Percentiles rank a stretch among this genome's conserved stretches.
Conservation (phyloP, 2,329 filamentous ascomycete genomes). For the Sclerotinia spermophila region DNA sequence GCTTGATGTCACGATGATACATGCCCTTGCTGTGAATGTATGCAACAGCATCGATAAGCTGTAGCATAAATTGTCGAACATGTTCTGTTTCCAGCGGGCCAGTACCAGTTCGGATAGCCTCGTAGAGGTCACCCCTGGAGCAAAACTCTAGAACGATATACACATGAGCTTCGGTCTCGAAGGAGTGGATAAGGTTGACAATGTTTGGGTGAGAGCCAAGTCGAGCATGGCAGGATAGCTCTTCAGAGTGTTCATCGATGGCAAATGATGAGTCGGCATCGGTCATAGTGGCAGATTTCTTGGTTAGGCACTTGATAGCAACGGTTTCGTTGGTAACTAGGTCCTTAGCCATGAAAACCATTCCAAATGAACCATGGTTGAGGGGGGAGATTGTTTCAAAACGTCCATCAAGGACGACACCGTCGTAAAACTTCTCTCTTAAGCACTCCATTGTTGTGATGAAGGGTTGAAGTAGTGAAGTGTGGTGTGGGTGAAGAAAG, state of each 20-base stretch:
- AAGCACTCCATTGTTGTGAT: constrained; percentile 71
- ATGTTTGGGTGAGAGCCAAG: constrained; percentile 83
- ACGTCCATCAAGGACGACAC: constrained; percentile 79
- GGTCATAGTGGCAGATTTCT: constrained; percentile 60
- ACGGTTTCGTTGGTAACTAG: constrained; percentile 72
- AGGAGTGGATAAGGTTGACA: constrained; percentile 86
- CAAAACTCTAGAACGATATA: constrained; percentile 96
- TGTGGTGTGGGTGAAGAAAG: constrained; percentile 5
- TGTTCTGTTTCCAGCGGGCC: constrained; percentile 94
- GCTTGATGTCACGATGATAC: constrained; percentile 98
- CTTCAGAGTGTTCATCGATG: constrained; percentile 78
- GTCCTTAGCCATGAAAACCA: constrained; percentile 94
- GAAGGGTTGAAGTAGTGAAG: constrained; percentile 20
- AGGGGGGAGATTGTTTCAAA: constrained; percentile 90
- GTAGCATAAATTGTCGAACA: constrained; percentile 94
- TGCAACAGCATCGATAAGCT: constrained; percentile 84
- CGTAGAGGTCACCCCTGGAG: constrained; percentile 91
- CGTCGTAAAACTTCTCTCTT: constrained; percentile 74
- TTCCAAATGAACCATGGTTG: constrained; percentile 97
- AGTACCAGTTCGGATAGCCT: constrained; percentile 85
- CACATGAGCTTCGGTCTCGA: constrained; percentile 85
- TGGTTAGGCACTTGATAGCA: constrained; percentile 95
- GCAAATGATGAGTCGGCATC: constrained; percentile 54
- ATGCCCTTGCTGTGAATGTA: constrained; percentile 89
- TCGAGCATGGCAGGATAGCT: constrained; percentile 73